Evolutionary conservation across 495 filamentous ascomycete genomes (phyloP).

Genomic region (Hypoxylon lenormandii): DNA sequence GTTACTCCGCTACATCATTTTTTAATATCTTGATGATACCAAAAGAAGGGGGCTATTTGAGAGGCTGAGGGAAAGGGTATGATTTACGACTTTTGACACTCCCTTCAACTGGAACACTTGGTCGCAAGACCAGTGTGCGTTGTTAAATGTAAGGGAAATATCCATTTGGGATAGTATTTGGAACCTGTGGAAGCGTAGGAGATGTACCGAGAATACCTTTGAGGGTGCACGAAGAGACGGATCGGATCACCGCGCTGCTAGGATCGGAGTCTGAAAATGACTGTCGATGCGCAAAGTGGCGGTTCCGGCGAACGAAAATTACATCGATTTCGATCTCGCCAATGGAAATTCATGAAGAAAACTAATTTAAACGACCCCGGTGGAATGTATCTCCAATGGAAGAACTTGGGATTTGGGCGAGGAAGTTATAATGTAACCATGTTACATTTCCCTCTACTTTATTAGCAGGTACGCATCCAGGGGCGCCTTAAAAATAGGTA

Average conservation of each 20-base stretch:
- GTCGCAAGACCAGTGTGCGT: not conserved
- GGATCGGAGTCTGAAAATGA: not conserved
- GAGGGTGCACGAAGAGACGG: not conserved
- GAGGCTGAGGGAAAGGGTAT: constrained; percentile 1
- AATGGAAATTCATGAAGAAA: not conserved
- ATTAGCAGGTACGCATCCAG: not conserved
- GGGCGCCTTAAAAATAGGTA: constrained; percentile 1
- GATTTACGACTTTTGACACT: not conserved
- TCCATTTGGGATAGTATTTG: not conserved
- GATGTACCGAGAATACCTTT: not conserved
- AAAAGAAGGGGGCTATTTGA: not conserved
- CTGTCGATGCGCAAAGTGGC: too few relatives aligned
- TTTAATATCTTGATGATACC: constrained; percentile 25
- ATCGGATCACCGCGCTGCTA: not conserved
- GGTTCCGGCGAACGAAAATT: too few relatives aligned
- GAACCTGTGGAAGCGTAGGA: not conserved
- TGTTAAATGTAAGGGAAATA: not conserved
- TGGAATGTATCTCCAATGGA: not conserved
- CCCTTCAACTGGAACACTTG: not conserved
- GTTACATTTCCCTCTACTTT: not conserved
- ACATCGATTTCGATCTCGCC: not conserved
- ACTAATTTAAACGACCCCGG: not conserved
- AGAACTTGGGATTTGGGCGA: not conserved
- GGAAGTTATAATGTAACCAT: not conserved
- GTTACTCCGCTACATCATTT: not conserved